Base-by-base conservation (phyloP, 2,329 filamentous ascomycete genomes). In the Diaporthe vaccinii region DNA sequence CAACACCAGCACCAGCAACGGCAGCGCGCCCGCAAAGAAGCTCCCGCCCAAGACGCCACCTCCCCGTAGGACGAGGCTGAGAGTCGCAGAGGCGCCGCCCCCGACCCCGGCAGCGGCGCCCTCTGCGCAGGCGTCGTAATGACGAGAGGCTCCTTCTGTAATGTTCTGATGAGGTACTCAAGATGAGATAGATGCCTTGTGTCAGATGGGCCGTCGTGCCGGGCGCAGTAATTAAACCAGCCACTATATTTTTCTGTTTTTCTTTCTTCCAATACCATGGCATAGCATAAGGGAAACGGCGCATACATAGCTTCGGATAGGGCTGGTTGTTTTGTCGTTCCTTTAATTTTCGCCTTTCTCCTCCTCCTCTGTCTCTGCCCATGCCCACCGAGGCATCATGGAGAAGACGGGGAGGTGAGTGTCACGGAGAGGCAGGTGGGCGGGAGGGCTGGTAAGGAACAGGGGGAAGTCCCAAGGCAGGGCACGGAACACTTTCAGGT, bases 1-100 rank as follows among this genome's bases (percentile, higher is more conserved):
- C 8, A 39, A 28, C 10, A 44, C 15, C 55, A 22, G 57, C 17
- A 14, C 15, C n/a, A 15, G 53, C 17, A 20, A 22, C 34, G 70
- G 67, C 15, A 34, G 25, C 17, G 34, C 57, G 9, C 44, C 58
- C n/a, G 58, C 59, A 9, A 76, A 77, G 72, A 74, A 72, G 62
- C 46, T 77, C 17, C 76, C 76, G 17, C 76, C 76, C 4, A 77
- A 77, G 41, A 75, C 76, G 46, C 76, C 76, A 20, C 76, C 76
- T n/a, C 76, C 76, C 14, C 71, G 76, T 12, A 72, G 76, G 49
- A 77, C 75, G 57, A 70, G 75, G 62, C 39, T 76, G 39, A 76
- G 69, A 51, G 31, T 49, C 46, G 61, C 72, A n/a, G 75, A 76
- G 49, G 46, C 55, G 31, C 61, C 57, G n/a, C 68, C 68, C 14